Conservation (phyloP, 2,329 filamentous ascomycete genomes). For the Talaromyces funiculosus region DNA sequence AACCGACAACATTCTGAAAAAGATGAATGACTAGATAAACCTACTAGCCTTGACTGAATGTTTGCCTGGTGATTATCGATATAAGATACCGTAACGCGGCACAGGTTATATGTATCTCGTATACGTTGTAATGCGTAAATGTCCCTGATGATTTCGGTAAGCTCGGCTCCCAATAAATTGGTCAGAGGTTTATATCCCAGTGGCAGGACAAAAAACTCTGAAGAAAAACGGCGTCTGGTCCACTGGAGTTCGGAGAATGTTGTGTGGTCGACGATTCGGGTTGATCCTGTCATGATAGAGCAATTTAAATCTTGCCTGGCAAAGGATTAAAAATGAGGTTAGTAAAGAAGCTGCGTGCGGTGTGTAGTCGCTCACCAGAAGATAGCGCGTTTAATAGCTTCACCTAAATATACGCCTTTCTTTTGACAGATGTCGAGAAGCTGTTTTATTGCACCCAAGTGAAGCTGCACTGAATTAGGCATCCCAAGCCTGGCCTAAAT, state of each 20-base stretch:
- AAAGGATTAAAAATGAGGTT: conserved; percentile 5
- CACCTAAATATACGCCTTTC: conserved; percentile 27
- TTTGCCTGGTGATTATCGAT: conserved; percentile 41
- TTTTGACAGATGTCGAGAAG: conserved; percentile 31
- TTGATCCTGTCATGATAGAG: conserved; percentile 35
- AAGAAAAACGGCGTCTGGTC: conserved; percentile 30
- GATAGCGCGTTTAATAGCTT: conserved; percentile 42
- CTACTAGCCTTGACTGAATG: conserved; percentile 37
- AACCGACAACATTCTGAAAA: conserved; percentile 33
- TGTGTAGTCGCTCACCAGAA: conserved; percentile 34
- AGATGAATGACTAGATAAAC: conserved; percentile 19
- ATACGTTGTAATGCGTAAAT: conserved; percentile 37
- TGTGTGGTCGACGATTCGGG: conserved; percentile 36
- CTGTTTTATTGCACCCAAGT: conserved; percentile 36
- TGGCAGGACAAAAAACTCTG: conserved; percentile 28
- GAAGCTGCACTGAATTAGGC: conserved; percentile 36
- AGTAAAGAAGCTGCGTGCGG: background rate
- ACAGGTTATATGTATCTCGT: conserved; percentile 27
- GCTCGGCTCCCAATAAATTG: conserved; percentile 24
- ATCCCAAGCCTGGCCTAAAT: conserved; percentile 35
- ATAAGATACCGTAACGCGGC: conserved; percentile 22
- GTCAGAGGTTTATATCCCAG: conserved; percentile 27
- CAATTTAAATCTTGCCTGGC: conserved; percentile 43
- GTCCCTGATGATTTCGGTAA: conserved; percentile 36
- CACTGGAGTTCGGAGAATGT: conserved; percentile 41